A percentile compares a stretch with the other conserved stretches of the same genome.
These are phyloP conservation scores for Phytophthora hybrid DNA, from an alignment of 352 stramenopile genomes.

Conservation along the genomic window DNA sequence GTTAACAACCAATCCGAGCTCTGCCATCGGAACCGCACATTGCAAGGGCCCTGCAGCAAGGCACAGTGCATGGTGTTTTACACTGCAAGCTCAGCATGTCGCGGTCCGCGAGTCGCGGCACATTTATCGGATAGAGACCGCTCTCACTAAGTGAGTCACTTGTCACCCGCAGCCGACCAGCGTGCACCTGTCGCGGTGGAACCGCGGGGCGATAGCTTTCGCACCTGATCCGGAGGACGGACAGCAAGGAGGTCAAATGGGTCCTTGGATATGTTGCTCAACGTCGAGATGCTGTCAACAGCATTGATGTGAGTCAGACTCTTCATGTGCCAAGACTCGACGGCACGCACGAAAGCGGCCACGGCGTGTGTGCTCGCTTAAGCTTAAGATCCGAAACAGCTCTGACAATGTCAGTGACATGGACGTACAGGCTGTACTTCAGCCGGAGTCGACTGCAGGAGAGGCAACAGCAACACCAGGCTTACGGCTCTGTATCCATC, in stretches of 20 bases:
- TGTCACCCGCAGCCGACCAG: background rate
- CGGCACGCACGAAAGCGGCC: background rate
- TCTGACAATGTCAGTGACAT: background rate
- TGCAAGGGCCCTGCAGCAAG: conserved; percentile 3
- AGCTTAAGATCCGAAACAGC: background rate
- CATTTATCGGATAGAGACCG: too few species aligned
- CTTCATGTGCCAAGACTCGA: background rate
- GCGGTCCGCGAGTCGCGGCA: too few species aligned
- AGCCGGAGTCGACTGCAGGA: background rate
- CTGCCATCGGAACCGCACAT: conserved; percentile 12
- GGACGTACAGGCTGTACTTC: background rate
- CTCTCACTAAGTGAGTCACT: too few species aligned
- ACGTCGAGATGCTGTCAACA: background rate
- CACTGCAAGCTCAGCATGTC: conserved; percentile 1
- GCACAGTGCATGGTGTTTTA: conserved; percentile 33
- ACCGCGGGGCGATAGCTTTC: conserved; percentile 1
- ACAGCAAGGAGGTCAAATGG: background rate
- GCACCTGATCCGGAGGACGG: conserved; percentile 2
- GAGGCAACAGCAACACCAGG: background rate
- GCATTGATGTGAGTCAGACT: background rate
- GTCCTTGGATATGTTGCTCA: conserved; percentile 12
- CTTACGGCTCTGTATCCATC: conserved; percentile 15
- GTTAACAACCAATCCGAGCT: conserved; percentile 29
- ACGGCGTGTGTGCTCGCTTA: background rate
- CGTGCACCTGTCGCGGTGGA: conserved; percentile 3